Evolutionary conservation across 2,329 filamentous ascomycete genomes (phyloP).

Genomic region (Teratosphaeria zuluensis): DNA sequence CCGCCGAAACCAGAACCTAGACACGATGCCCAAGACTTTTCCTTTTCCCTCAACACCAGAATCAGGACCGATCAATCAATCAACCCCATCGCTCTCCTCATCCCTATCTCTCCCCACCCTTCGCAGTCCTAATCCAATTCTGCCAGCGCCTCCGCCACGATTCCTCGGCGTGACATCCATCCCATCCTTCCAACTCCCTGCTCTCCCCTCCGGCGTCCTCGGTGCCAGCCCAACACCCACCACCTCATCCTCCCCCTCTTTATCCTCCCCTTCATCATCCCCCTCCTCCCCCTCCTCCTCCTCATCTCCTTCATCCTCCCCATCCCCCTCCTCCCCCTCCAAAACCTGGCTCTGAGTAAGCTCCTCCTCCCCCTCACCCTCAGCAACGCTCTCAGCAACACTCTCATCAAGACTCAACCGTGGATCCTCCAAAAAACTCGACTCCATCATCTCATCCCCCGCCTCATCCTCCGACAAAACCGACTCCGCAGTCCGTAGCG

Average conservation of each 20-base stretch:
- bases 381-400: conserved; percentile 1
- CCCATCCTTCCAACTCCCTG: not conserved
- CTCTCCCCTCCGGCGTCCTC: not conserved
- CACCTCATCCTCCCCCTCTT: not conserved
- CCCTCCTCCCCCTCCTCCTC: conserved; percentile 6
- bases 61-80: not conserved
- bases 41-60: no score
- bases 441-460: conserved; percentile 14
- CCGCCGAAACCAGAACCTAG: no score
- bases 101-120: not conserved
- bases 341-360: conserved; percentile 2
- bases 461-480: conserved; percentile 25
- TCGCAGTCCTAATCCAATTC: not conserved
- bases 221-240: not conserved
- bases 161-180: not conserved
- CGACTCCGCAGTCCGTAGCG: conserved; percentile 5
- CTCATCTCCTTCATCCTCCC: conserved; percentile 4
- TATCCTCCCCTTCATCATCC: conserved; percentile 5
- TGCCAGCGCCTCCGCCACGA: not conserved
- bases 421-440: conserved; percentile 11
- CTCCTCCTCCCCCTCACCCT: conserved; percentile 4
- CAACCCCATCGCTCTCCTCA: not conserved
- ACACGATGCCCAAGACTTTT: no score
- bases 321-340: no score
- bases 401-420: conserved; percentile 10